A percentile compares a stretch with the other conserved stretches of the same genome.
Evolutionary conservation across 2,329 filamentous ascomycete genomes (phyloP).

Genomic region (Neonectria hederae): DNA sequence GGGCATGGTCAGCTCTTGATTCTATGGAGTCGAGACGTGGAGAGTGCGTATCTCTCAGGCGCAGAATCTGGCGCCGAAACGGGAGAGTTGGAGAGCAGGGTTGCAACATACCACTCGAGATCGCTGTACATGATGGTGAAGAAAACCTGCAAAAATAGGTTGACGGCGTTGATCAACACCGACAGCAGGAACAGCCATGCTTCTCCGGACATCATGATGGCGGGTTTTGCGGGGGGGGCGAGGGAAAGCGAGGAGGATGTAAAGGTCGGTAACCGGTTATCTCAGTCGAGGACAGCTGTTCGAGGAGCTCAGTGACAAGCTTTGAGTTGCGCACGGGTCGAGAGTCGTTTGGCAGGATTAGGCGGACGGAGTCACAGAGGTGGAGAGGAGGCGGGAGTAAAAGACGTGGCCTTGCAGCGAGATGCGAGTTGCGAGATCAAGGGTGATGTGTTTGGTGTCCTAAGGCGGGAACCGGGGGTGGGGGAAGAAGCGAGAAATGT

Average conservation of each 20-base stretch:
- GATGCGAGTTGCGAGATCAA: neutral
- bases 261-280: slow-evolving; percentile 19
- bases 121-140: slow-evolving; percentile 99
- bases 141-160: slow-evolving; percentile 99
- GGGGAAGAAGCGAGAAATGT: slow-evolving; percentile 36
- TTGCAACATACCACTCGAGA: slow-evolving; percentile 86
- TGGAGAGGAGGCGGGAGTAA: slow-evolving; percentile 8
- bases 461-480: slow-evolving; percentile 26
- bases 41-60: slow-evolving; percentile 25
- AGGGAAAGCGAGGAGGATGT: slow-evolving; percentile 7
- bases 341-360: slow-evolving; percentile 22
- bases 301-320: slow-evolving; percentile 43
- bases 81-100: slow-evolving; percentile 13
- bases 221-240: slow-evolving; percentile 30
- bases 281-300: slow-evolving; percentile 33
- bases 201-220: slow-evolving; percentile 84
- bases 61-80: slow-evolving; percentile 27
- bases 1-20: slow-evolving; percentile 29
- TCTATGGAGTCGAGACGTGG: slow-evolving; percentile 5
- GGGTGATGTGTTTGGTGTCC: slow-evolving; percentile 19
- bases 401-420: slow-evolving; percentile 28
- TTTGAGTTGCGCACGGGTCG: slow-evolving; percentile 26
- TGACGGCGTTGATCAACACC: slow-evolving; percentile 99
- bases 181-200: slow-evolving; percentile 98
- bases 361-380: slow-evolving; percentile 7